These are phyloP conservation scores for Eimeria praecox DNA, from an alignment of 169 alveolate species.

Conservation along the genomic window DNA sequence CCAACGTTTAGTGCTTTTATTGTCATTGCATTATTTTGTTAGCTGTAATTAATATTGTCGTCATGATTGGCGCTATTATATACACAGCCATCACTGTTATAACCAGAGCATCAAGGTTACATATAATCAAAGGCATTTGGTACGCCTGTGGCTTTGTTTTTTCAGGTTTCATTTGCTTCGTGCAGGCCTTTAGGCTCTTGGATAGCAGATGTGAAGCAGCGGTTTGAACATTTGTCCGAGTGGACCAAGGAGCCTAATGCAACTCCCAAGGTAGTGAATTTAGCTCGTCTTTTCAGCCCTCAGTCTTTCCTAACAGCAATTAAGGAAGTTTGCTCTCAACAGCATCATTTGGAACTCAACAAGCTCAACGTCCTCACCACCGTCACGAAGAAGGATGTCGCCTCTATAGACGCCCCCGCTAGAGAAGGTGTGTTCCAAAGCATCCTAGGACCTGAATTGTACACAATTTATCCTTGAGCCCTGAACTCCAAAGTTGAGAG, in stretches of 20 bases:
- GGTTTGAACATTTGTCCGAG: constrained; percentile 94
- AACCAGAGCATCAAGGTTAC: too few relatives aligned
- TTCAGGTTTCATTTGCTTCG: constrained; percentile 94
- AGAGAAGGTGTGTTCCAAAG: constrained; percentile 94
- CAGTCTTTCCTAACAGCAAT: constrained; percentile 98
- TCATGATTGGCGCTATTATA: too few relatives aligned
- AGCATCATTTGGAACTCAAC: constrained; percentile 94
- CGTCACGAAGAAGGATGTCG: constrained; percentile 94
- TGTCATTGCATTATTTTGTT: too few relatives aligned
- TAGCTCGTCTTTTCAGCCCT: constrained; percentile 96
- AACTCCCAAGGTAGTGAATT: constrained; percentile 93
- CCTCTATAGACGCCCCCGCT: constrained; percentile 93
- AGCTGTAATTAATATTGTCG: too few relatives aligned
- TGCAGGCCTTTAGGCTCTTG: constrained; percentile 96
- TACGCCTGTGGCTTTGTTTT: neutral
- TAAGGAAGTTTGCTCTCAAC: constrained; percentile 95
- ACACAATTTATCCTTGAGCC: too few relatives aligned
- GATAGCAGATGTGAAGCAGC: constrained; percentile 94
- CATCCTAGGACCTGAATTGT: too few relatives aligned
- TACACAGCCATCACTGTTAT: too few relatives aligned
- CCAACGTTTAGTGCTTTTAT: too few relatives aligned
- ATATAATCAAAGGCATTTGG: too few relatives aligned
- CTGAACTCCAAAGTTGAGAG: too few relatives aligned
- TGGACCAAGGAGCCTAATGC: constrained; percentile 96
- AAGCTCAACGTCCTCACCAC: constrained; percentile 96